These are phyloP conservation scores for Astraeus odoratus DNA, from an alignment of 768 basidiomycete species.

Conservation along the genomic window DNA sequence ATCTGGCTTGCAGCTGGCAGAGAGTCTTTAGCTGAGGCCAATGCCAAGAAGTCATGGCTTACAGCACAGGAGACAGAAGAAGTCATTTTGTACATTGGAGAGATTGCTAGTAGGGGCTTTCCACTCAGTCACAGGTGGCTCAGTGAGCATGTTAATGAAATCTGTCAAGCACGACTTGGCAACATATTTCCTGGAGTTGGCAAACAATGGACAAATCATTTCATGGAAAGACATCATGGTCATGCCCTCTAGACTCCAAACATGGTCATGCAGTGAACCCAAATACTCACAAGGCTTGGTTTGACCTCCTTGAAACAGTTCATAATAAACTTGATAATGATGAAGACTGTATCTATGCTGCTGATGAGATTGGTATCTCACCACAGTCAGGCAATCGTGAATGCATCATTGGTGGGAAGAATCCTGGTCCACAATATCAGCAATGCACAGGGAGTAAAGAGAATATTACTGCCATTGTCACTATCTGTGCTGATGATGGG, in stretches of 20 bases:
- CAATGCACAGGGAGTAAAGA: constrained; percentile 15
- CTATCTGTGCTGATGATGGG: constrained; percentile 38
- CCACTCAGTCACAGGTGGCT: neutral
- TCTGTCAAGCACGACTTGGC: neutral
- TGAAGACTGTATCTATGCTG: constrained; percentile 10
- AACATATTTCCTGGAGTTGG: constrained; percentile 21
- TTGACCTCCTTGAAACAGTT: constrained; percentile 23
- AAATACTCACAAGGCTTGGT: constrained; percentile 28
- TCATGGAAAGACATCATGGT: constrained; percentile 22
- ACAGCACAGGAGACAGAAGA: constrained; percentile 20
- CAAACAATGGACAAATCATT: constrained; percentile 28
- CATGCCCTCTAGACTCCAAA: constrained; percentile 27
- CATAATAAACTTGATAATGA: constrained; percentile 5
- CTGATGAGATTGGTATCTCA: constrained; percentile 13
- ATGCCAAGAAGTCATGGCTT: constrained; percentile 21
- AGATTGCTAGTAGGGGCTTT: neutral
- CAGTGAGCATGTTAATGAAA: neutral
- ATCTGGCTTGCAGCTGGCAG: too few species aligned
- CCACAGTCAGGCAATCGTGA: constrained; percentile 1
- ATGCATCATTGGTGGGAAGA: constrained; percentile 5
- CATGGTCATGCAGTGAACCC: constrained; percentile 32
- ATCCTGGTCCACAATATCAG: constrained; percentile 11
- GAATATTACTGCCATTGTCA: constrained; percentile 26
- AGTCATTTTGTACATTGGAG: constrained; percentile 6
- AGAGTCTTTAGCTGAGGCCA: too few species aligned